Conservation (phyloP, 768 basidiomycete genomes). For the Tricholoma hemisulphureum region DNA sequence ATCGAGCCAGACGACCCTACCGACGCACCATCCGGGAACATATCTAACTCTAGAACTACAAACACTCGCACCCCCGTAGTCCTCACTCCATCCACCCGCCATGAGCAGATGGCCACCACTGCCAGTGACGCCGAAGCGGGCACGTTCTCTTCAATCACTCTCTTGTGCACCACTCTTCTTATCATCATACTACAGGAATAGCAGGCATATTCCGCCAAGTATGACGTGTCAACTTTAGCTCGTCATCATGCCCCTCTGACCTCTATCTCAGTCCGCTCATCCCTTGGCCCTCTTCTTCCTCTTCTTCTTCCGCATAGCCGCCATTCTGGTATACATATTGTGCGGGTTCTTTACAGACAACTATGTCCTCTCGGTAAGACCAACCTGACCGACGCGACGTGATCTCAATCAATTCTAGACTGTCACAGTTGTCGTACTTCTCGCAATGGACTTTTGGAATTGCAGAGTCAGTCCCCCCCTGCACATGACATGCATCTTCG, state of each 20-base stretch:
- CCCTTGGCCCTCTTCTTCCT: constrained; percentile 84
- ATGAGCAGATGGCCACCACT: constrained; percentile 49
- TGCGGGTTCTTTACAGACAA: constrained; percentile 87
- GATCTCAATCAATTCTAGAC: constrained; percentile 41
- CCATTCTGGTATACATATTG: constrained; percentile 91
- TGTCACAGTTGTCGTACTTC: constrained; percentile 86
- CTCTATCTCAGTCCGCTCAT: constrained; percentile 64
- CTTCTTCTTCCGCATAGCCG: constrained; percentile 83
- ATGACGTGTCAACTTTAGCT: constrained; percentile 13
- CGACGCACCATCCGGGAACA: constrained; percentile 36
- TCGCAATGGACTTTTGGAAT: constrained; percentile 99
- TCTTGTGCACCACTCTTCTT: constrained; percentile 1
- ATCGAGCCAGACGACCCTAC: constrained; percentile 83
- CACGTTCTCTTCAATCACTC: constrained; percentile 28
- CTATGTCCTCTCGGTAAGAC: constrained; percentile 87
- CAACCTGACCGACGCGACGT: constrained; percentile 2
- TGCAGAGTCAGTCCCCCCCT: constrained; percentile 63
- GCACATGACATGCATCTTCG: not conserved
- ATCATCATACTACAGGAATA: constrained; percentile 44
- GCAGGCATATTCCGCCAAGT: constrained; percentile 79
- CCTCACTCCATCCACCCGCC: constrained; percentile 52
- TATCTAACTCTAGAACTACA: constrained; percentile 24
- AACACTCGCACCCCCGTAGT: constrained; percentile 47
- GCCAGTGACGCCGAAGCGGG: constrained; percentile 77
- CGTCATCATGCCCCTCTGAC: constrained; percentile 7